Evolutionary conservation across 331 rosid genomes (phyloP).

Genomic region (Quercus lobata): DNA sequence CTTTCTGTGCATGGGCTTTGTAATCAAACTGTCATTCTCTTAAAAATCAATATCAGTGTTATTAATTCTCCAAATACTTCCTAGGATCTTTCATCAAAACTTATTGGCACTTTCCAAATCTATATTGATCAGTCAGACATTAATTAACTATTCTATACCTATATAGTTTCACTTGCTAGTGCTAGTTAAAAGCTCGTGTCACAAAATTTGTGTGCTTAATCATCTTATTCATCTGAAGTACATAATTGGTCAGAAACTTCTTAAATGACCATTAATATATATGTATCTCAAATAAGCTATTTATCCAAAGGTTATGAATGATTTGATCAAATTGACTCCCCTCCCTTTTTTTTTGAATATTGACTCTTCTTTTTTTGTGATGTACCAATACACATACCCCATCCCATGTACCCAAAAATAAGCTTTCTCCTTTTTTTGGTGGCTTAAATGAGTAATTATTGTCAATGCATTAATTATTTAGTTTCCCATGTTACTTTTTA

Average conservation of each 20-base stretch:
- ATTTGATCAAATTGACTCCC: background rate
- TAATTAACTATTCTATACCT: background rate
- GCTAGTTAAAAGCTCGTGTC: background rate
- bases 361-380: background rate
- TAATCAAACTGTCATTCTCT: slow-evolving; percentile 41
- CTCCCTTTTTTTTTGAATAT: background rate
- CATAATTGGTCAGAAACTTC: background rate
- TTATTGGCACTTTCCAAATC: slow-evolving; percentile 32
- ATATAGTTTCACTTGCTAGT: background rate
- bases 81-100: slow-evolving; percentile 41
- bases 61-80: slow-evolving; percentile 21
- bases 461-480: too few species aligned
- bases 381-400: background rate
- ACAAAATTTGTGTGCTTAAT: background rate
- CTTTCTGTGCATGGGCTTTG: slow-evolving; percentile 29
- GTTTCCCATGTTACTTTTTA: too few species aligned
- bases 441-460: too few species aligned
- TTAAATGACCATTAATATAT: background rate
- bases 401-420: too few species aligned
- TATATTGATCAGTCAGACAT: background rate
- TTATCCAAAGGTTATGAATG: background rate
- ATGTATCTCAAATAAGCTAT: background rate
- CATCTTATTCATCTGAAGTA: background rate
- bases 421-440: too few species aligned
- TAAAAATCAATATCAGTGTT: slow-evolving; percentile 36